Evolutionary conservation across 2,329 filamentous ascomycete species (phyloP), one percentile per base, ranked within the genome.

Genomic region (Phialemoniopsis sp.): DNA sequence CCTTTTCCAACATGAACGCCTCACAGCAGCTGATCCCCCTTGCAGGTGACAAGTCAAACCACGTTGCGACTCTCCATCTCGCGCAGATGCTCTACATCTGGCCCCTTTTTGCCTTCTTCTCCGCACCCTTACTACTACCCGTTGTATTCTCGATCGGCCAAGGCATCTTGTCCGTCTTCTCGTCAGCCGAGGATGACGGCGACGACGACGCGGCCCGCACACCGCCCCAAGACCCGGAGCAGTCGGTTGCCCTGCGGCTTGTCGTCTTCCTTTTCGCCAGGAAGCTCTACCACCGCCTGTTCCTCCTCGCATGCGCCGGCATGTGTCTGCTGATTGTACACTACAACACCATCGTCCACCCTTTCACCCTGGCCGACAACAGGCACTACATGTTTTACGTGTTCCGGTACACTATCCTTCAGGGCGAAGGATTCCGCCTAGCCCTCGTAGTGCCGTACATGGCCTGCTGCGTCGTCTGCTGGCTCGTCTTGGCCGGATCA

Each of bases 321-420:
- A 40, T 63, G 8, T 70, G 72, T 0, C 34, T 67, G 3, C 49
- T 57, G 12, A 59, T 80, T 15, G 80, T 96, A 17, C 77, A 79
- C 46, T 85, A 78, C 72, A 97, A 96, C 71, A 98, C 93, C 28
- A 85, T 95, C 46, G 78, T 97, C 32, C 93, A 98, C 56, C 91
- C 93, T 0, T 98, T 97, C 58, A 95, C 90, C 0, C 76, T 97
- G 1, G 93, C 93, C 28, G 93, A 98, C 62, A 98, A 98, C 61
- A 76, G 93, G 3, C 93, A 98, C 60, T 98, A 95, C 67, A 85
- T 95, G 59, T 98, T 98, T 62, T 98, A 98, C 65, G 71, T 95
- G 44, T 98, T 98, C 69, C 82, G 89, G 2, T 80, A 89, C 53
- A 82, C 85, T 6, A 82, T 97, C 29, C 76, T 85, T 3, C 73